Evolutionary conservation across 1,284 basidiomycete species (phyloP).

Genomic region (Volvariella surrecta): DNA sequence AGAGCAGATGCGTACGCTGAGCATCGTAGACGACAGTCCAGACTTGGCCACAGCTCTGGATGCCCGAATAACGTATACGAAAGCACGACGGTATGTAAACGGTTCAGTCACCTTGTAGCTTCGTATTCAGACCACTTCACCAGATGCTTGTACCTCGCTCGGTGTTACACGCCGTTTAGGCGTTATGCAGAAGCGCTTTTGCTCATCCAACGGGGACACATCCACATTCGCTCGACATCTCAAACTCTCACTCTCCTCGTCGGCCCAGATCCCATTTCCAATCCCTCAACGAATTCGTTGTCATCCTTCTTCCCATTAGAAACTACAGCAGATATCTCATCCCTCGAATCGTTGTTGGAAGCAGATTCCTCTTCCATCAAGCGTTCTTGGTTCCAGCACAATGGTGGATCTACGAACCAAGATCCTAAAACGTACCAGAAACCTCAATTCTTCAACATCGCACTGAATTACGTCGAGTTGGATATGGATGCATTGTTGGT

Average conservation of each 20-base stretch:
- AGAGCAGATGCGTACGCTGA: slow-evolving; percentile 73
- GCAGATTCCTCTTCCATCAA: slow-evolving; percentile 53
- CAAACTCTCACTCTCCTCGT: slow-evolving; percentile 34
- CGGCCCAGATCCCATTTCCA: slow-evolving; percentile 33
- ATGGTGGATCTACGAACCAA: slow-evolving; percentile 43
- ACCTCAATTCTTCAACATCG: slow-evolving; percentile 87
- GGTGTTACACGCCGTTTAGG: slow-evolving; percentile 60
- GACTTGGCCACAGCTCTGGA: slow-evolving; percentile 75
- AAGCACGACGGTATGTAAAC: slow-evolving; percentile 54
- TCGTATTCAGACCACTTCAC: slow-evolving; percentile 5
- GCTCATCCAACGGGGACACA: slow-evolving; percentile 56
- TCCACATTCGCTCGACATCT: slow-evolving; percentile 65
- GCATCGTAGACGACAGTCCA: slow-evolving; percentile 82
- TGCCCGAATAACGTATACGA: slow-evolving; percentile 64
- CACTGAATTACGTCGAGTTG: slow-evolving; percentile 85
- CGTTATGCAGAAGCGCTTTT: slow-evolving; percentile 65
- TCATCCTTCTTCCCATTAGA: slow-evolving; percentile 54
- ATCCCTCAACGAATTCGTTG: slow-evolving; percentile 14
- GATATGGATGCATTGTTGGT: slow-evolving; percentile 73
- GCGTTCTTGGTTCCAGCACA: slow-evolving; percentile 72
- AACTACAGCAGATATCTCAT: slow-evolving; percentile 28
- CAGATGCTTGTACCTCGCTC: slow-evolving; percentile 65
- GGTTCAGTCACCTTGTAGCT: background rate
- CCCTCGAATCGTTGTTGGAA: slow-evolving; percentile 41
- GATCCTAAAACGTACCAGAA: slow-evolving; percentile 56